These are phyloP conservation scores for Syncephalis fuscata DNA, from an alignment of 371 early-diverging fungal genomes.

Conservation along the genomic window DNA sequence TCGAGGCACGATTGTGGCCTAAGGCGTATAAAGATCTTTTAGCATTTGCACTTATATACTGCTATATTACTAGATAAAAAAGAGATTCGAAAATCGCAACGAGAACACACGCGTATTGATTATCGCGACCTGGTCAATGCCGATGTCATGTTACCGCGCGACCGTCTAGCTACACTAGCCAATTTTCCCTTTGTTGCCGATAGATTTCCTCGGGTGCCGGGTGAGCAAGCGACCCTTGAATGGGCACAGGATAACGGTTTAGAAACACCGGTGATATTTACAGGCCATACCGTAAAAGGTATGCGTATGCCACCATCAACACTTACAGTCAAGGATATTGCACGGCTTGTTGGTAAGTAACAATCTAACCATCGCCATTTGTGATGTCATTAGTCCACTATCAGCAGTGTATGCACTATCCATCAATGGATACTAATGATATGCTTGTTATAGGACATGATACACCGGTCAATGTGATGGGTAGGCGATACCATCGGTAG, in stretches of 20 bases:
- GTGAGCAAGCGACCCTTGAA: slow-evolving; percentile 29
- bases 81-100: slow-evolving; percentile 32
- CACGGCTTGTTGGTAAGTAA: slow-evolving; percentile 38
- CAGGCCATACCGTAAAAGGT: slow-evolving; percentile 39
- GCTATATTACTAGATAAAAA: slow-evolving; percentile 9
- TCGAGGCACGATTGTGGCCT: not conserved
- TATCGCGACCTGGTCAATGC: slow-evolving; percentile 58
- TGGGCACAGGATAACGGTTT: slow-evolving; percentile 34
- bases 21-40: not conserved
- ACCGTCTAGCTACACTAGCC: slow-evolving; percentile 22
- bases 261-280: slow-evolving; percentile 40
- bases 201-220: slow-evolving; percentile 32
- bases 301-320: slow-evolving; percentile 56
- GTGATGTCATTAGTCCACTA: too few species aligned
- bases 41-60: not conserved
- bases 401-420: too few species aligned
- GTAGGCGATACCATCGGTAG: slow-evolving; percentile 8
- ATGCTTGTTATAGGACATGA: slow-evolving; percentile 24
- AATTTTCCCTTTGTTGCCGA: slow-evolving; percentile 32
- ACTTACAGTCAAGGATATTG: slow-evolving; percentile 50
- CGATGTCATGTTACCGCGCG: slow-evolving; percentile 33
- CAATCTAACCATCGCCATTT: not conserved
- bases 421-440: not conserved
- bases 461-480: slow-evolving; percentile 49
- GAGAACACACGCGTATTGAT: slow-evolving; percentile 35